These are phyloP conservation scores for Sporothrix pallida DNA, from an alignment of 2,329 filamentous ascomycete genomes.

Conservation along the genomic window DNA sequence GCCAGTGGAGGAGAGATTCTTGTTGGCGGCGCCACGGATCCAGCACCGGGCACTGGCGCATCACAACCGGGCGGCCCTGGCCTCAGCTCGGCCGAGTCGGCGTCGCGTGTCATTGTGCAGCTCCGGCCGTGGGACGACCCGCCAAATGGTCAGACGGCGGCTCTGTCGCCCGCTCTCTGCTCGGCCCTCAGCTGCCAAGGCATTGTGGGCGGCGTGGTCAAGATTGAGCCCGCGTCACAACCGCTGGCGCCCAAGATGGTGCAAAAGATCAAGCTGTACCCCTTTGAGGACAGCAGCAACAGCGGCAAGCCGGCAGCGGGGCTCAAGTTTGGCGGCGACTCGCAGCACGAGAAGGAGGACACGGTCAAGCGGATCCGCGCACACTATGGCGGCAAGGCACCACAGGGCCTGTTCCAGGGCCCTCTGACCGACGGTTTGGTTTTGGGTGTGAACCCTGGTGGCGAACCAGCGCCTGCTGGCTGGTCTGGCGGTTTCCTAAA, in stretches of 20 bases:
- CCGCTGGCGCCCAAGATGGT: conserved; percentile 62
- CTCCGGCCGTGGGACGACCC: conserved; percentile 83
- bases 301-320: conserved; percentile 61
- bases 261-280: conserved; percentile 75
- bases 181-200: conserved; percentile 71
- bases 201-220: conserved; percentile 84
- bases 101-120: conserved; percentile 75
- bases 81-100: conserved; percentile 52
- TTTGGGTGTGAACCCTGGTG: conserved; percentile 63
- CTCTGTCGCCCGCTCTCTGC: conserved; percentile 79
- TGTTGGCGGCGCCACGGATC: conserved; percentile 62
- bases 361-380: conserved; percentile 72
- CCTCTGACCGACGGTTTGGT: conserved; percentile 90
- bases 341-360: conserved; percentile 81
- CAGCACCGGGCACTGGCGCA: neutral
- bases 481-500: conserved; percentile 87
- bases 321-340: conserved; percentile 86
- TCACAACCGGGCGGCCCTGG: neutral
- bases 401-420: conserved; percentile 73
- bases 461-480: conserved; percentile 45
- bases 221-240: conserved; percentile 79
- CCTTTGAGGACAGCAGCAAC: conserved; percentile 66
- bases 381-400: conserved; percentile 66
- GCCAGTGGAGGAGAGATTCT: conserved; percentile 15
- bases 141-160: conserved; percentile 78